Conservation (phyloP, 2,329 filamentous ascomycete genomes). For the Aspergillus novoparasiticus region DNA sequence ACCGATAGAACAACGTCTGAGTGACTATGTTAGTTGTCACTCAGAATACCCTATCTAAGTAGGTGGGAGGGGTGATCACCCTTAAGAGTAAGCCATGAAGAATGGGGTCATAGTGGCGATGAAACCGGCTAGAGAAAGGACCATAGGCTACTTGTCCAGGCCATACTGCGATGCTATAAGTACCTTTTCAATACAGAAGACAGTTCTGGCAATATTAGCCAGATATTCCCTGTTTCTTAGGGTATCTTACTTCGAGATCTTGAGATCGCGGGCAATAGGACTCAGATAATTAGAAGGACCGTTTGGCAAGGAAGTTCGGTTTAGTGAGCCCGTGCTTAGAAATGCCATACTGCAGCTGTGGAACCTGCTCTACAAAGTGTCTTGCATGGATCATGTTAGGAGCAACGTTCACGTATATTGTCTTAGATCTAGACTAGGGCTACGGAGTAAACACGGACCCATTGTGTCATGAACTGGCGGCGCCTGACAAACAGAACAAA, state of each 20-base stretch:
- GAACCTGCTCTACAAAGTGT: neutral
- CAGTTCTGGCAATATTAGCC: neutral
- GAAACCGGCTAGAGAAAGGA: neutral
- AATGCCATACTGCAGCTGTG: neutral
- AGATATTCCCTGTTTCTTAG: neutral
- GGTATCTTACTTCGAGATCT: neutral
- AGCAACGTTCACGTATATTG: neutral
- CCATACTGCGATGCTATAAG: neutral
- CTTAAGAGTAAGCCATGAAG: too few relatives aligned
- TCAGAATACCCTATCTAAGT: neutral
- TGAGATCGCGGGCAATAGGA: neutral
- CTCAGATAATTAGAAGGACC: neutral
- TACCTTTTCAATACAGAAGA: neutral
- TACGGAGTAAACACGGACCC: neutral
- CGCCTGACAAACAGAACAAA: conserved; percentile 10
- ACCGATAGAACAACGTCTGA: neutral
- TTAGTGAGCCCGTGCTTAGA: neutral
- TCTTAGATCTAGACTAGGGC: neutral
- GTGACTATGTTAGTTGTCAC: neutral
- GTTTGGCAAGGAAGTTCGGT: neutral
- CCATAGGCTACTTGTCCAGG: neutral
- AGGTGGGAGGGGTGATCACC: neutral
- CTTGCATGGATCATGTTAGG: neutral
- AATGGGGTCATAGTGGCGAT: too few relatives aligned
- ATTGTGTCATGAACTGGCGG: neutral